A percentile compares a stretch with the other conserved stretches of the same genome.
These are phyloP conservation scores for Acorus calamus DNA, from an alignment of 106 monocot species.

Conservation along the genomic window DNA sequence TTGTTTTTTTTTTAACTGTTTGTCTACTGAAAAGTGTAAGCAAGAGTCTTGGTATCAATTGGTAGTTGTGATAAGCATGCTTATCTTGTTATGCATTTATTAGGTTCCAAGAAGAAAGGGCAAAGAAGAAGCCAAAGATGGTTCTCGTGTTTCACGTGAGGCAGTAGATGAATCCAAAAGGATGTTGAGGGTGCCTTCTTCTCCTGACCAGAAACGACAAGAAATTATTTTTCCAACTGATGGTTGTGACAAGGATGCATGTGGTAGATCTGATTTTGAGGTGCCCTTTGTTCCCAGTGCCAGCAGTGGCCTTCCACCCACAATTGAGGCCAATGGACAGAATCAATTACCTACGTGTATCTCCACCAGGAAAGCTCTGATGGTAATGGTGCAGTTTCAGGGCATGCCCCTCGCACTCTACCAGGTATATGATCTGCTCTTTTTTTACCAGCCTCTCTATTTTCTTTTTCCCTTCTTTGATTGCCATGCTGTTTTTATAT, in stretches of 20 bases:
- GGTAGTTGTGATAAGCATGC: too few species aligned
- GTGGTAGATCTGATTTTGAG: constrained; percentile 19
- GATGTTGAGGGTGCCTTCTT: constrained; percentile 14
- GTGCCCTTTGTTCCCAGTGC: constrained; percentile 16
- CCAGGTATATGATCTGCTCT: constrained; percentile 34
- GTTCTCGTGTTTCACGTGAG: constrained; percentile 30
- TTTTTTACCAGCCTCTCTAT: neutral
- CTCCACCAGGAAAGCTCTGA: constrained; percentile 26
- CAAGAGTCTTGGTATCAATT: too few species aligned
- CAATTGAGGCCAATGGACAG: constrained; percentile 20
- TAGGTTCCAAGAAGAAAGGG: constrained; percentile 69
- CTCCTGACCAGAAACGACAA: constrained; percentile 25
- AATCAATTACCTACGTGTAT: constrained; percentile 12
- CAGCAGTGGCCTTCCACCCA: constrained; percentile 8
- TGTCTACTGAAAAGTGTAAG: too few species aligned
- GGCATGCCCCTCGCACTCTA: constrained; percentile 30
- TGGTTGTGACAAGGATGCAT: constrained; percentile 30
- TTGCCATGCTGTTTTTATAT: neutral
- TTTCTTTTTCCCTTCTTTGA: neutral
- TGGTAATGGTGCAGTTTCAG: constrained; percentile 4
- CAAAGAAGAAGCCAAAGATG: constrained; percentile 55
- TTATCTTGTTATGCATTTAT: neutral
- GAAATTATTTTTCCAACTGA: constrained; percentile 14
- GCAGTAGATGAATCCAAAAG: constrained; percentile 32
- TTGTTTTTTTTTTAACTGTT: too few species aligned